Conservation (phyloP, 2,329 filamentous ascomycete species). For the Tricladium varicosporioides region DNA sequence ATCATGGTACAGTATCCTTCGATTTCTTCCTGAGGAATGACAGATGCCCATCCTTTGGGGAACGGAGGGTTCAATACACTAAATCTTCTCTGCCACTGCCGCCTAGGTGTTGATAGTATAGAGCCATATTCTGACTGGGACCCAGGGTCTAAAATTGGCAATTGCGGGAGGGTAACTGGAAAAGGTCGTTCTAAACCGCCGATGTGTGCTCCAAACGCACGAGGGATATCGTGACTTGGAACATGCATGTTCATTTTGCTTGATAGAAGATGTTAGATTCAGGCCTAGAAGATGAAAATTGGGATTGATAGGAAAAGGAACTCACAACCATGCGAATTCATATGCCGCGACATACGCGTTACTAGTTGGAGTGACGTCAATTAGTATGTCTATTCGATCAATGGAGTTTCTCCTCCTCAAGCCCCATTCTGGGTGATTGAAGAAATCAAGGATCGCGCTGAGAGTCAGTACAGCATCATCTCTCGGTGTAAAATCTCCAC, state of each 20-base stretch:
- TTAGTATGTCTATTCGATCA: slow-evolving; percentile 1
- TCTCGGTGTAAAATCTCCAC: not conserved
- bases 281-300: not conserved
- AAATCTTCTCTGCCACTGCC: not conserved
- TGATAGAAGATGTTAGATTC: not conserved
- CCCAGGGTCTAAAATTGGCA: not conserved
- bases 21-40: not conserved
- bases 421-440: slow-evolving; percentile 8
- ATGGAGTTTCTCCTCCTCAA: not conserved
- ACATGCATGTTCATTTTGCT: slow-evolving; percentile 2
- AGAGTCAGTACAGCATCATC: slow-evolving; percentile 8
- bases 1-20: not conserved
- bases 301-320: not conserved
- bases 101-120: not conserved
- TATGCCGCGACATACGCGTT: not conserved
- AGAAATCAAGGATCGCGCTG: slow-evolving; percentile 1
- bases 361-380: not conserved
- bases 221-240: not conserved
- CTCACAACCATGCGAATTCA: slow-evolving; percentile 6
- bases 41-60: not conserved
- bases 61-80: not conserved
- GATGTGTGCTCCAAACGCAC: not conserved
- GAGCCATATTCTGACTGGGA: not conserved
- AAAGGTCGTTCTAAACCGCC: not conserved
- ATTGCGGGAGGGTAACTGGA: not conserved